Conservation (phyloP, 305 asterid species). For the Solanum hybrid region DNA sequence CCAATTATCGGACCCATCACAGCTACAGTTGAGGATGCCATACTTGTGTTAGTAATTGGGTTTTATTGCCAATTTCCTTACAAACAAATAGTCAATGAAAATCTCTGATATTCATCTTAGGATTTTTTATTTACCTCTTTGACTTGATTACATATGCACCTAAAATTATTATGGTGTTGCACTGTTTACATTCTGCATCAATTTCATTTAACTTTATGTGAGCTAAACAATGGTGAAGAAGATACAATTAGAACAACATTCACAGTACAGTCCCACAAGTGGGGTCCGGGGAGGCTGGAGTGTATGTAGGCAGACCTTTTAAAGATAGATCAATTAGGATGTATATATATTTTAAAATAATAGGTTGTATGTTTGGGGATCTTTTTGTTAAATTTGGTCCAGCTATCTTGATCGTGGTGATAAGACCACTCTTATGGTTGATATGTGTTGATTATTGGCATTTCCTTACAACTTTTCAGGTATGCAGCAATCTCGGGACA, state of each 20-base stretch:
- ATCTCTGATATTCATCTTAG: neutral
- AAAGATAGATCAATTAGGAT: neutral
- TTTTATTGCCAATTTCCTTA: neutral
- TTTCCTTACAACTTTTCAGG: conserved; percentile 37
- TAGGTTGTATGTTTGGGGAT: neutral
- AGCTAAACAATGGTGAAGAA: neutral
- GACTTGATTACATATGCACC: neutral
- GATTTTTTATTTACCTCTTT: neutral
- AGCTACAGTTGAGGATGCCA: conserved; percentile 71
- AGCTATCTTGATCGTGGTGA: neutral
- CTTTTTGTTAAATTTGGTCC: neutral
- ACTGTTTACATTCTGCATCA: neutral
- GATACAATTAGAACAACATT: neutral
- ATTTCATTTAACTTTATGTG: neutral
- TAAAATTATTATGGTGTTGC: neutral
- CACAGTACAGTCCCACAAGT: neutral
- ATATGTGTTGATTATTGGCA: neutral
- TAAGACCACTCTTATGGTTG: neutral
- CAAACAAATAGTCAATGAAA: neutral
- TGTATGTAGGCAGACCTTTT: neutral
- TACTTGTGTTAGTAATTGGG: conserved; percentile 63
- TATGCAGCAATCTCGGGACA: conserved; percentile 86
- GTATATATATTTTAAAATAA: neutral
- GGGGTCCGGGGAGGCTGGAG: neutral
- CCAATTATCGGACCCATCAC: conserved; percentile 85